phyloP scores from a whole-genome alignment of 2,329 filamentous ascomycete genomes.

The Ophiostoma australiae region DNA sequence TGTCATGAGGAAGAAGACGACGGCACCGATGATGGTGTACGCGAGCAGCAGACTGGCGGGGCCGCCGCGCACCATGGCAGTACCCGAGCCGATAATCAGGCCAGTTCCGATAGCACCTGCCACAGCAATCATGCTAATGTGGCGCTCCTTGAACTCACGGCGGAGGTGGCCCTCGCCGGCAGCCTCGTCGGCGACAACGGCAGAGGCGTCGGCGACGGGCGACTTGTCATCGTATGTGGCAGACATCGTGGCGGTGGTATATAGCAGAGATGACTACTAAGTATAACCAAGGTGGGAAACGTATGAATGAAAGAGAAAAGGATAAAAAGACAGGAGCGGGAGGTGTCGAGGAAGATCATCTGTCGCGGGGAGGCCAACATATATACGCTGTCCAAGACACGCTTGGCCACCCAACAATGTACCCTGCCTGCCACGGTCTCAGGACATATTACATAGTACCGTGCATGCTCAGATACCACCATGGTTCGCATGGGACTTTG shows the following conservation, averaged over 20 bases:
- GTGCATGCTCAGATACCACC: not conserved
- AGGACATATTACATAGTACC: no score
- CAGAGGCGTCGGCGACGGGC: not conserved
- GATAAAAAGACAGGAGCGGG: not conserved
- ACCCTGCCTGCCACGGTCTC: not conserved
- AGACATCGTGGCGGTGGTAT: conserved; percentile 1
- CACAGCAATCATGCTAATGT: conserved; percentile 49
- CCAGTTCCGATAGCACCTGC: conserved; percentile 47
- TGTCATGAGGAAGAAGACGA: conserved; percentile 44
- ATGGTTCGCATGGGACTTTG: not conserved
- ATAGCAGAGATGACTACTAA: not conserved
- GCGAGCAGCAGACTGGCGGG: conserved; percentile 52
- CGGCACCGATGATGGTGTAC: conserved; percentile 42
- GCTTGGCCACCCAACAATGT: not conserved
- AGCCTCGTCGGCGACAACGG: not conserved
- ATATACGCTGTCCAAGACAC: not conserved
- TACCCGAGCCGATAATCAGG: conserved; percentile 49
- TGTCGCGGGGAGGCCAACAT: not conserved
- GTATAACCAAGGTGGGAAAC: no score
- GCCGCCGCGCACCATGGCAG: conserved; percentile 44
- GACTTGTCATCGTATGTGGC: conserved; percentile 7
- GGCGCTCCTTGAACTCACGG: conserved; percentile 40
- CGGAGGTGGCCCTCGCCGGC: conserved; percentile 28
- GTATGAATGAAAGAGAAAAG: not conserved
- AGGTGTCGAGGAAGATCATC: not conserved